Evolutionary conservation across 176 grass and related monocot species (phyloP).

Genomic region (maize (Zea mays)): Zm-B73-REFERENCE-NAM-5.0 NC_050096.1:286445501-286446000

Average conservation of each 20-base stretch:
- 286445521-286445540: constrained; percentile 37
- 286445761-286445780: constrained; percentile 15
- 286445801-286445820: constrained; percentile 9
- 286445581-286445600: not conserved
- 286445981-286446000: constrained; percentile 13
- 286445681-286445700: not conserved
- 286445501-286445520: not conserved
- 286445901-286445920: not conserved
- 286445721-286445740: not conserved
- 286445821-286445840: constrained; percentile 7
- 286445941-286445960: not conserved
- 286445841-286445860: constrained; percentile 15
- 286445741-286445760: constrained; percentile 12
- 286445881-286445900: not conserved
- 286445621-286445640: not conserved
- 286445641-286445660: constrained; percentile 32
- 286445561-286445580: not conserved
- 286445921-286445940: not conserved
- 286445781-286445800: constrained; percentile 7
- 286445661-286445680: constrained; percentile 21
- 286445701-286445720: not conserved
- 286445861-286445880: not conserved
- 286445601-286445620: not conserved
- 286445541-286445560: constrained; percentile 5
- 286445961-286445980: not conserved